Conservation (phyloP, 257 asterid genomes). For the Linderniella brevidens region DNA sequence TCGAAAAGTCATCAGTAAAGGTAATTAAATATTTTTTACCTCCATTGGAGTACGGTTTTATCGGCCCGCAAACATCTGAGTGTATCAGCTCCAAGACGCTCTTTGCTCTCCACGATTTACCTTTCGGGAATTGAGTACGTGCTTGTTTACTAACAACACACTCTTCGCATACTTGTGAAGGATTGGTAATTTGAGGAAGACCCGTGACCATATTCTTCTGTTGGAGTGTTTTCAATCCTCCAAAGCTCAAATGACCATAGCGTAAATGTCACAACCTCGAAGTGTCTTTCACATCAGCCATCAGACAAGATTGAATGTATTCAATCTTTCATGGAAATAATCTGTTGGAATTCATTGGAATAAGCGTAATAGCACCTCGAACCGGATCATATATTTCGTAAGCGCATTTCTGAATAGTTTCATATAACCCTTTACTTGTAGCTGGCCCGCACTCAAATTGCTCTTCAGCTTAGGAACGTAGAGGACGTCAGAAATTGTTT, state of each 20-base stretch:
- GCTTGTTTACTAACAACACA: slow-evolving; percentile 1
- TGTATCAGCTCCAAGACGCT: slow-evolving; percentile 2
- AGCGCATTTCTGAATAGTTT: neutral
- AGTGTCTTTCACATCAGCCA: neutral
- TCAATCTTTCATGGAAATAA: slow-evolving; percentile 2
- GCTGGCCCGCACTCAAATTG: slow-evolving; percentile 7
- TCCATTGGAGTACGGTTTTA: neutral
- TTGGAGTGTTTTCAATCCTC: neutral
- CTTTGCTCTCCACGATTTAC: slow-evolving; percentile 2
- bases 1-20: neutral
- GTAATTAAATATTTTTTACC: neutral
- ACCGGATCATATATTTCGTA: slow-evolving; percentile 5
- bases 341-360: neutral
- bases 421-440: neutral
- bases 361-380: neutral
- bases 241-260: slow-evolving; percentile 3
- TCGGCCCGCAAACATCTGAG: neutral
- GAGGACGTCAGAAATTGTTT: slow-evolving; percentile 4
- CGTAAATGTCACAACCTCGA: slow-evolving; percentile 3
- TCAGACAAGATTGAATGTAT: neutral
- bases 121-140: neutral
- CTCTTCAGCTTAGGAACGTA: slow-evolving; percentile 2
- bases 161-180: neutral
- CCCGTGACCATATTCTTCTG: slow-evolving; percentile 3
- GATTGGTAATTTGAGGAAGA: neutral